Evolutionary conservation across 169 alveolate genomes (phyloP).

Genomic region (Neospora caninum): DNA sequence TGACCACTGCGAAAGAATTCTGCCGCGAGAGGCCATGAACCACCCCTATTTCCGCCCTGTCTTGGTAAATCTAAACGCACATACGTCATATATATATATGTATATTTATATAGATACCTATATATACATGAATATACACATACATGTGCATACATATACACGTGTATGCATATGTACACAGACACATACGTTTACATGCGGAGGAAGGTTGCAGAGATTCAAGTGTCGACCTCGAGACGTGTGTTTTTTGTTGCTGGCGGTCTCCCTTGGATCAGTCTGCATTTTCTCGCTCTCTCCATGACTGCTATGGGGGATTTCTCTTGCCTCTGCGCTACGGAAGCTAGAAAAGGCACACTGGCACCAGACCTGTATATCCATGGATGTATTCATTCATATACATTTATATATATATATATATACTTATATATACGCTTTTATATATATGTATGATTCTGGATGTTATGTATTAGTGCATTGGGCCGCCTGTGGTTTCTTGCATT

Average conservation of each 20-base stretch:
- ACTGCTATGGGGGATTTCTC: too few species aligned
- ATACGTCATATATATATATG: background rate
- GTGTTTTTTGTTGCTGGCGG: too few species aligned
- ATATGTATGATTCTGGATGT: too few species aligned
- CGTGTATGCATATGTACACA: background rate
- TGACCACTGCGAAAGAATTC: constrained; percentile 96
- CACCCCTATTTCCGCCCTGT: constrained; percentile 95
- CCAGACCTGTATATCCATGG: too few species aligned
- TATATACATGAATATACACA: background rate
- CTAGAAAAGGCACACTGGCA: too few species aligned
- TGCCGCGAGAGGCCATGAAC: constrained; percentile 97
- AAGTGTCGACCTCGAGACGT: background rate
- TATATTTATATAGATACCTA: background rate
- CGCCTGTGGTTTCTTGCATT: background rate
- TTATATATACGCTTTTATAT: background rate
- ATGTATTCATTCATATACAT: background rate
- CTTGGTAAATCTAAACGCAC: constrained; percentile 17
- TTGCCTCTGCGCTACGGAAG: too few species aligned
- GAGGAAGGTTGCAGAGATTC: background rate
- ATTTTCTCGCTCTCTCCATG: too few species aligned
- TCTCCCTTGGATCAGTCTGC: too few species aligned
- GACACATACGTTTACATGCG: background rate
- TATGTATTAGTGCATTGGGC: background rate
- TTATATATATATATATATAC: background rate
- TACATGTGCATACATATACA: background rate